Evolutionary conservation across 2,329 filamentous ascomycete species (phyloP).

Genomic region (Curvularia eragrostidis): DNA sequence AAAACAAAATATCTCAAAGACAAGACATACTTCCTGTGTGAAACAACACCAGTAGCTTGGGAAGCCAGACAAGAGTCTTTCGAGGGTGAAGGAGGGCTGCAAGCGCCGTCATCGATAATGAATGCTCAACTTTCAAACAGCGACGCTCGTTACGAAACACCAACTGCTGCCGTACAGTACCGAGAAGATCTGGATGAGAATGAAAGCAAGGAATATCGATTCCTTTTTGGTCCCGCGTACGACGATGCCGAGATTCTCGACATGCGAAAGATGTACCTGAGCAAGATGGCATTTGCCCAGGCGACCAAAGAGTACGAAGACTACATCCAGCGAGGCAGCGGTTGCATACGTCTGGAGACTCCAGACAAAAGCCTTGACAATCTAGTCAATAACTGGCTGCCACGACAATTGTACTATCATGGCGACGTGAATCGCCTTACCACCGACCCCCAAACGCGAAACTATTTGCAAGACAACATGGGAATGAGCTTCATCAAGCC

Average conservation of each 20-base stretch:
- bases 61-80: constrained; percentile 61
- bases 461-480: constrained; percentile 68
- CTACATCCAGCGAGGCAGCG: constrained; percentile 60
- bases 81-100: constrained; percentile 63
- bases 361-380: constrained; percentile 64
- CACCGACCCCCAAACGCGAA: constrained; percentile 65
- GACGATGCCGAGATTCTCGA: constrained; percentile 59
- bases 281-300: constrained; percentile 57
- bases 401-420: constrained; percentile 65
- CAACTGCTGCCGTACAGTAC: constrained; percentile 62
- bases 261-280: constrained; percentile 59
- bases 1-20: constrained; percentile 65
- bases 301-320: constrained; percentile 57
- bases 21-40: constrained; percentile 64
- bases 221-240: constrained; percentile 62
- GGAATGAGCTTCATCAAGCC: constrained; percentile 66
- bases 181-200: constrained; percentile 50
- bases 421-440: constrained; percentile 66
- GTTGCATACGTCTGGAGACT: constrained; percentile 61
- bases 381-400: constrained; percentile 66
- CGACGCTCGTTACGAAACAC: constrained; percentile 64
- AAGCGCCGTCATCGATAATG: constrained; percentile 57
- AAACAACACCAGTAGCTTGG: constrained; percentile 60
- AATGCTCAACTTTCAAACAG: constrained; percentile 52
- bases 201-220: constrained; percentile 59